phyloP scores from a whole-genome alignment of 1,139 yeast species.

The Geotrichum carabidarum region DNA sequence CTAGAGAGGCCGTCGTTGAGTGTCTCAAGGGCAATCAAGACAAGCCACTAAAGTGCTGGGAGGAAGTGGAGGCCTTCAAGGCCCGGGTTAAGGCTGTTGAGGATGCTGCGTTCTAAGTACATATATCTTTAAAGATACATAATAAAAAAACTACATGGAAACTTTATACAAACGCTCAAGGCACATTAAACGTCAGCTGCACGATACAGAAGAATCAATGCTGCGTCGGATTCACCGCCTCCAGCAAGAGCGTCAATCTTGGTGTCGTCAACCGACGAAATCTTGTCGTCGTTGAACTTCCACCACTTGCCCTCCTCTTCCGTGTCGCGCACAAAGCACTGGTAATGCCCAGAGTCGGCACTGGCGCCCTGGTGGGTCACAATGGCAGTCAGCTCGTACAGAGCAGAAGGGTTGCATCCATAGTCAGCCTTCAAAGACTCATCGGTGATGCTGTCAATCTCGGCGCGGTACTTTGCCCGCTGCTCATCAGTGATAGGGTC shows the following conservation, averaged over 20 bases:
- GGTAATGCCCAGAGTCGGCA: conserved; percentile 97
- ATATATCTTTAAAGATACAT: neutral
- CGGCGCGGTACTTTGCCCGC: conserved; percentile 38
- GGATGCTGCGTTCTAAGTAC: conserved; percentile 11
- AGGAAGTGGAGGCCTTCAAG: conserved; percentile 72
- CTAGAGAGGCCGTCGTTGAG: conserved; percentile 54
- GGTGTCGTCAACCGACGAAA: conserved; percentile 67
- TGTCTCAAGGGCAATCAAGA: conserved; percentile 70
- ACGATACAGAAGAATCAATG: conserved; percentile 78
- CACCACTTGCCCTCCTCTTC: conserved; percentile 74
- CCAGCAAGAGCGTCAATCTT: conserved; percentile 84
- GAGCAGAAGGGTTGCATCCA: conserved; percentile 81
- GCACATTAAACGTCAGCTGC: conserved; percentile 57
- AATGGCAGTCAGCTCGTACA: conserved; percentile 76
- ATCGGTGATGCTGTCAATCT: conserved; percentile 31
- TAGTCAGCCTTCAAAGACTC: conserved; percentile 38
- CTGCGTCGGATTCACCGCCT: conserved; percentile 97
- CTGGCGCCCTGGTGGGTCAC: conserved; percentile 93
- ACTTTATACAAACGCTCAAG: too few species aligned
- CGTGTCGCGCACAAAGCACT: conserved; percentile 74
- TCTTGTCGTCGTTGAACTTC: conserved; percentile 91
- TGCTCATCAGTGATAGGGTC: conserved; percentile 36
- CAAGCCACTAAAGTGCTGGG: conserved; percentile 82
- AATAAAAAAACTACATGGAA: too few species aligned
- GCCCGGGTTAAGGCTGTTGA: conserved; percentile 29